Base-by-base conservation (phyloP, 2,329 filamentous ascomycete genomes). In the Hortaea werneckii region DNA sequence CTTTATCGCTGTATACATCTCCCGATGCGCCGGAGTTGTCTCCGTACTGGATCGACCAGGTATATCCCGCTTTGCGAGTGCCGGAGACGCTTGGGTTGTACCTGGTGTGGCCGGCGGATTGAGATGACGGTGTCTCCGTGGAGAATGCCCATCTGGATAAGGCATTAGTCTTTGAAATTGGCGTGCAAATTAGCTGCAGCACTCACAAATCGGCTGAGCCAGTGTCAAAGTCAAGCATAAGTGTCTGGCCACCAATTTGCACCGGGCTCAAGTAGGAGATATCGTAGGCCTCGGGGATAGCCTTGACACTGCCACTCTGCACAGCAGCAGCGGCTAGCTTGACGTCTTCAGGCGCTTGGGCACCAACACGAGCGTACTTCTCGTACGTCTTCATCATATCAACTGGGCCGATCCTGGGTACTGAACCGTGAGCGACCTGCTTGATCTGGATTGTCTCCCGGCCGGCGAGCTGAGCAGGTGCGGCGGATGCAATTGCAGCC, bases 141-240 rank as follows among this genome's bases (percentile, higher is more conserved):
- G 80, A 83, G 64, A 82, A 84, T 35, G 79, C 83, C 76, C 75
- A 92, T 41, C 77, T 79, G n/a, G n/a, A n/a, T n/a, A n/a, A n/a
- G n/a, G n/a, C n/a, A n/a, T n/a, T n/a, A n/a, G n/a, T n/a, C n/a
- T n/a, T n/a, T n/a, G n/a, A n/a, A n/a, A n/a, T n/a, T n/a, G n/a
- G n/a, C n/a, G n/a, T n/a, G n/a, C n/a, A n/a, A n/a, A n/a, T n/a
- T n/a, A n/a, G n/a, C n/a, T n/a, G n/a, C n/a, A n/a, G 4, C 41
- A 67, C 75, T 67, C 64, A 79, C 82, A 85, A 75, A 65, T 84
- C 81, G 37, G 79, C 72, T 51, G 71, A 83, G 51, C 72, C 82
- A 10, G 84, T 88, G 54, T 88, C 85, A 49, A 88, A 75, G 59
- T 86, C 82, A 49, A 88, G 62, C 48, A 79, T 74, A 51, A 86